Conservation (phyloP, 2,329 filamentous ascomycete genomes). For the Gremmenia infestans region DNA sequence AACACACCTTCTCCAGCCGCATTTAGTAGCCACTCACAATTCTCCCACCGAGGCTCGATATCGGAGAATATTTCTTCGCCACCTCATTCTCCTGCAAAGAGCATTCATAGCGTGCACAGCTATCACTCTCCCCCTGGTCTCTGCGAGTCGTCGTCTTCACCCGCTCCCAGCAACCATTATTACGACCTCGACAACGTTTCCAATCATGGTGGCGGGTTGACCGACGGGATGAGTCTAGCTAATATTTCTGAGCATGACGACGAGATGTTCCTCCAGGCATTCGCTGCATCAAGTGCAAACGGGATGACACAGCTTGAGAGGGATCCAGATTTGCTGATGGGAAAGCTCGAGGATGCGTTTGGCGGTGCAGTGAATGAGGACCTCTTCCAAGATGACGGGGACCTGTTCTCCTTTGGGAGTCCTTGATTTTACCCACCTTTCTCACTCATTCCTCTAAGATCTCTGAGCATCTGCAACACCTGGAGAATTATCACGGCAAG, state of each 20-base stretch:
- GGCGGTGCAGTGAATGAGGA: constrained; percentile 15
- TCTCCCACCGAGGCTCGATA: constrained; percentile 20
- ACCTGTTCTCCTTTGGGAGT: constrained; percentile 31
- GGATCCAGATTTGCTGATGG: constrained; percentile 28
- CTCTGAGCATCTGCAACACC: too few species aligned
- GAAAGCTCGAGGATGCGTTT: constrained; percentile 30
- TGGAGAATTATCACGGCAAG: not conserved
- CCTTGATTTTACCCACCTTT: constrained; percentile 16
- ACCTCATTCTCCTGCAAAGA: constrained; percentile 46
- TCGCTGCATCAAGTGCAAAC: constrained; percentile 21
- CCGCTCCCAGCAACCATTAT: constrained; percentile 32
- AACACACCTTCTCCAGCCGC: constrained; percentile 25
- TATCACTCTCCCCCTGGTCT: constrained; percentile 56
- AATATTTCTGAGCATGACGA: constrained; percentile 27
- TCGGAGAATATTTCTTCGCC: constrained; percentile 31
- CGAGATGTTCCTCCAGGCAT: constrained; percentile 33
- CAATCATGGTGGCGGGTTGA: constrained; percentile 20
- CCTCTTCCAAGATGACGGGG: constrained; percentile 24
- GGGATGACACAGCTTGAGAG: constrained; percentile 26
- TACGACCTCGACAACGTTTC: constrained; percentile 27
- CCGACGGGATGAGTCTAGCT: constrained; percentile 8
- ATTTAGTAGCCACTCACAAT: constrained; percentile 21
- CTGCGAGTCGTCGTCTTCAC: constrained; percentile 56
- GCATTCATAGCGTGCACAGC: constrained; percentile 37
- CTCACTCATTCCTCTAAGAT: not conserved